Evolutionary conservation across 495 filamentous ascomycete genomes (phyloP).

Genomic region (Cairneyella variabilis): DNA sequence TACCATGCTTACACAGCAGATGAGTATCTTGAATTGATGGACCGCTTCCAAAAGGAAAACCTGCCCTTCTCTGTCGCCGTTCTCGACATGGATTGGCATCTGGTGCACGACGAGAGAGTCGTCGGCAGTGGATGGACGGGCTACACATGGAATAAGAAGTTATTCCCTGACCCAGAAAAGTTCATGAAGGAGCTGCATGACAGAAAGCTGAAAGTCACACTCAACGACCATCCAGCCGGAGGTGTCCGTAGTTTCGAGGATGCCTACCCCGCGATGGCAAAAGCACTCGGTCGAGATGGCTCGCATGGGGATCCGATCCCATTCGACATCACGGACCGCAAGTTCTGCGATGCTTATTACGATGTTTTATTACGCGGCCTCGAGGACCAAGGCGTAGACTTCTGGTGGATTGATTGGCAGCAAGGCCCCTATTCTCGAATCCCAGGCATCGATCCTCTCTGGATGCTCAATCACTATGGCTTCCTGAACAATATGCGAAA

Average conservation of each 20-base stretch:
- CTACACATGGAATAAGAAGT: slow-evolving; percentile 54
- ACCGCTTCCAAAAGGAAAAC: slow-evolving; percentile 38
- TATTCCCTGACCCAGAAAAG: slow-evolving; percentile 47
- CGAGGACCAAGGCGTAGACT: slow-evolving; percentile 48
- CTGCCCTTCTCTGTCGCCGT: slow-evolving; percentile 55
- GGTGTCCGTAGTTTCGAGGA: slow-evolving; percentile 51
- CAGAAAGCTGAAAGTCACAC: slow-evolving; percentile 39
- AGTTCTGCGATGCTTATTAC: slow-evolving; percentile 55
- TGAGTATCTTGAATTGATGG: slow-evolving; percentile 51
- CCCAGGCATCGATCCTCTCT: slow-evolving; percentile 55
- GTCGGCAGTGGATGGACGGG: slow-evolving; percentile 48
- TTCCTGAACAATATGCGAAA: slow-evolving; percentile 44
- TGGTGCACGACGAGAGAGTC: slow-evolving; percentile 35
- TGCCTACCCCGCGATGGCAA: slow-evolving; percentile 47
- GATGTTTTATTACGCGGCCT: slow-evolving; percentile 47
- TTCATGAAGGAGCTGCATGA: slow-evolving; percentile 43
- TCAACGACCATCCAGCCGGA: slow-evolving; percentile 56
- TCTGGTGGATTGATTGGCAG: slow-evolving; percentile 66
- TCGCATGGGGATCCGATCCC: slow-evolving; percentile 40
- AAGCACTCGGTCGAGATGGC: slow-evolving; percentile 41
- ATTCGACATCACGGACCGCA: slow-evolving; percentile 49
- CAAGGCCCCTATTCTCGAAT: slow-evolving; percentile 48
- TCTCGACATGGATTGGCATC: slow-evolving; percentile 63
- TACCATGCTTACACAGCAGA: slow-evolving; percentile 48
- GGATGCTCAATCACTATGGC: slow-evolving; percentile 60